A percentile compares a stretch with the other conserved stretches of the same genome.
Evolutionary conservation across 768 basidiomycete species (phyloP).

Genomic region (Trametopsis cervina): DNA sequence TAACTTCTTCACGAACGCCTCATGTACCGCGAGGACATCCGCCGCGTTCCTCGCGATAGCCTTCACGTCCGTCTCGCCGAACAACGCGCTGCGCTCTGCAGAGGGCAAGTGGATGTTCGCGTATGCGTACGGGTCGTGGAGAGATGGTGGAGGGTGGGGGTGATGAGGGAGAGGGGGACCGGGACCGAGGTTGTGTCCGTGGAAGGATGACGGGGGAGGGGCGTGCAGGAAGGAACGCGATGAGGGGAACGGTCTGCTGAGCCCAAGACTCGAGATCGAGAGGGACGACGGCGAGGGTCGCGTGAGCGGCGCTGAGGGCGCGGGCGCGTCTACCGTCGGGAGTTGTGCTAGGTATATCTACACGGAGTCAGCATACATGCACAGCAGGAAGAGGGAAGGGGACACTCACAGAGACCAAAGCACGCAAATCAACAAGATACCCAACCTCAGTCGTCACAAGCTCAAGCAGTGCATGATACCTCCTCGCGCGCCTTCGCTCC

Average conservation of each 20-base stretch:
- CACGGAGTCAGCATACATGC: neutral
- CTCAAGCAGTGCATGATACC: conserved; percentile 76
- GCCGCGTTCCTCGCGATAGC: conserved; percentile 59
- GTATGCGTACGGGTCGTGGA: too few relatives aligned
- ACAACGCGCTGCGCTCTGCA: conserved; percentile 28
- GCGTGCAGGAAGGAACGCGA: conserved; percentile 17
- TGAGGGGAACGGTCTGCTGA: conserved; percentile 12
- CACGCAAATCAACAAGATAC: conserved; percentile 74
- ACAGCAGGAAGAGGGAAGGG: neutral
- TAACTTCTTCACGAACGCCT: conserved; percentile 55
- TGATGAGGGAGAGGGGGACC: neutral
- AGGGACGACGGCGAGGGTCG: conserved; percentile 16
- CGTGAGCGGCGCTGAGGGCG: conserved; percentile 25
- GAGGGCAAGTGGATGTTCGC: too few relatives aligned
- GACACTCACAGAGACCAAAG: conserved; percentile 60
- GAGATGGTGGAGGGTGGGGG: too few relatives aligned
- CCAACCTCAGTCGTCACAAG: conserved; percentile 78
- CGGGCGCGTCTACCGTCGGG: conserved; percentile 27
- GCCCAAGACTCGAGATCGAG: conserved; percentile 15
- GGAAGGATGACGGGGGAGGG: conserved; percentile 8
- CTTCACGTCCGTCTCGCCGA: conserved; percentile 52
- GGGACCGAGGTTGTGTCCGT: neutral
- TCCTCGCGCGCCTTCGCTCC: conserved; percentile 11
- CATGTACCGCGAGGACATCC: conserved; percentile 62
- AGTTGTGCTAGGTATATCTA: conserved; percentile 41